phyloP scores from a whole-genome alignment of 2,329 filamentous ascomycete species.

The Epichloe hybrida region DNA sequence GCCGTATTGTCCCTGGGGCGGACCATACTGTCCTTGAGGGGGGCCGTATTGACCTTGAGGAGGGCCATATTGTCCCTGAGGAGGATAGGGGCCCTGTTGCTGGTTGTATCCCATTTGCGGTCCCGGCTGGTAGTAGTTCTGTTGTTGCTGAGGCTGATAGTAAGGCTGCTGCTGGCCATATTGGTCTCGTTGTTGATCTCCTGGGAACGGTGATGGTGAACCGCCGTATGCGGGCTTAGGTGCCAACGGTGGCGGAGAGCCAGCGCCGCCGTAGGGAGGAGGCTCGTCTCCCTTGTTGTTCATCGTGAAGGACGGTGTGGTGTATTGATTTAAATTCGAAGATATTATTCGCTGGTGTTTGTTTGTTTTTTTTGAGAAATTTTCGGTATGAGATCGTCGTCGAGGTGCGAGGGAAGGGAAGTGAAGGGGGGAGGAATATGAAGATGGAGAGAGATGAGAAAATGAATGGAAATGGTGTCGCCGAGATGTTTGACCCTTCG shows the following conservation, averaged over 20 bases:
- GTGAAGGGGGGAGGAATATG: not conserved
- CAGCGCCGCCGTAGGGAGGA: conserved; percentile 29
- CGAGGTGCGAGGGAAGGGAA: not conserved
- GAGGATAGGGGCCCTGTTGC: conserved; percentile 20
- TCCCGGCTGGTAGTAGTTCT: conserved; percentile 26
- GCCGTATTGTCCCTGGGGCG: conserved; percentile 9
- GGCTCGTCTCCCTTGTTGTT: conserved; percentile 35
- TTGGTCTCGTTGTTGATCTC: conserved; percentile 14
- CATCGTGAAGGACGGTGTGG: conserved; percentile 18
- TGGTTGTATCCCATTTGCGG: conserved; percentile 31
- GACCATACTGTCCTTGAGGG: conserved; percentile 14
- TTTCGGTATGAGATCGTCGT: not conserved
- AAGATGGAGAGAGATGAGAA: not conserved
- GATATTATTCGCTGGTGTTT: not conserved
- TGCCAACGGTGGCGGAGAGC: conserved; percentile 17
- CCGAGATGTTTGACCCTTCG: not conserved
- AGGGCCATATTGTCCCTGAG: conserved; percentile 18
- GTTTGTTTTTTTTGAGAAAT: not conserved
- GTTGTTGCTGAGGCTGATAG: conserved; percentile 16
- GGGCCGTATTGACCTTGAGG: conserved; percentile 23
- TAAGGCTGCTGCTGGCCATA: conserved; percentile 9
- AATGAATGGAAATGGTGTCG: not conserved
- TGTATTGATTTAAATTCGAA: not conserved
- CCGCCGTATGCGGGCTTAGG: conserved; percentile 32
- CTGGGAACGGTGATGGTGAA: not conserved